Percentiles rank a stretch among this genome's conserved stretches.
phyloP scores from a whole-genome alignment of 345 rosid genomes.

The Tarenaya hassleriana region DNA sequence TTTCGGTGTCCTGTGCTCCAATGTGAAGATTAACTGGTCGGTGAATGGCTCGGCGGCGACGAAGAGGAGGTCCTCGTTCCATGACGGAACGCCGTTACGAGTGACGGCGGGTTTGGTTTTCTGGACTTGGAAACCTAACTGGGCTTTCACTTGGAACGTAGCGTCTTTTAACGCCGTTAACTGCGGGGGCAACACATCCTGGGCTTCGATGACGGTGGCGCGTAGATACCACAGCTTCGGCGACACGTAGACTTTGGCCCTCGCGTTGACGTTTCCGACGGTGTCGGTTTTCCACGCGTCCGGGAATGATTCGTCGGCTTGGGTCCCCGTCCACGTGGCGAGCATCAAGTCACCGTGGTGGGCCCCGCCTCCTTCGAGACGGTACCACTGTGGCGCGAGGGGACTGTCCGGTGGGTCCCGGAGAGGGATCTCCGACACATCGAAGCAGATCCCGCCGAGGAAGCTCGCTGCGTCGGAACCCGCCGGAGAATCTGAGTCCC shows the following conservation, averaged over 20 bases:
- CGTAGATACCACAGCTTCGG: conserved; percentile 86
- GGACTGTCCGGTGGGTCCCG: conserved; percentile 98
- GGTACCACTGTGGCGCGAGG: conserved; percentile 89
- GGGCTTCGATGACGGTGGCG: conserved; percentile 68
- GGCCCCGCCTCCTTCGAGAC: conserved; percentile 70
- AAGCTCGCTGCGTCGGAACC: conserved; percentile 34
- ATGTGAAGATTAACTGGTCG: conserved; percentile 42
- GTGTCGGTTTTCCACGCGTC: conserved; percentile 90
- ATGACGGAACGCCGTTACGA: conserved; percentile 56
- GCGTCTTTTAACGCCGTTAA: conserved; percentile 43
- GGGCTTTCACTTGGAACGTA: conserved; percentile 59
- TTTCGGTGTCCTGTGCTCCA: conserved; percentile 58
- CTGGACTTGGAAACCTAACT: conserved; percentile 64
- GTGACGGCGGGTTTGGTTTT: conserved; percentile 54
- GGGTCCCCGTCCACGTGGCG: conserved; percentile 94
- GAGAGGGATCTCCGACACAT: conserved; percentile 65
- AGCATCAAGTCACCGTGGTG: conserved; percentile 71
- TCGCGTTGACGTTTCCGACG: conserved; percentile 49
- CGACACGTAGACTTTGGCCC: conserved; percentile 78
- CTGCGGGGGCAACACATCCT: conserved; percentile 44
- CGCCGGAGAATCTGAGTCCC: conserved; percentile 36
- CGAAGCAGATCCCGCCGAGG: conserved; percentile 81
- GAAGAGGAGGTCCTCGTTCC: conserved; percentile 90
- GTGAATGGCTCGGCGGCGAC: conserved; percentile 72
- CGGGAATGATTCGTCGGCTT: conserved; percentile 86